Evolutionary conservation across 768 basidiomycete genomes (phyloP), one percentile per base, ranked within the genome.

Genomic region (Suillus hirtellus): DNA sequence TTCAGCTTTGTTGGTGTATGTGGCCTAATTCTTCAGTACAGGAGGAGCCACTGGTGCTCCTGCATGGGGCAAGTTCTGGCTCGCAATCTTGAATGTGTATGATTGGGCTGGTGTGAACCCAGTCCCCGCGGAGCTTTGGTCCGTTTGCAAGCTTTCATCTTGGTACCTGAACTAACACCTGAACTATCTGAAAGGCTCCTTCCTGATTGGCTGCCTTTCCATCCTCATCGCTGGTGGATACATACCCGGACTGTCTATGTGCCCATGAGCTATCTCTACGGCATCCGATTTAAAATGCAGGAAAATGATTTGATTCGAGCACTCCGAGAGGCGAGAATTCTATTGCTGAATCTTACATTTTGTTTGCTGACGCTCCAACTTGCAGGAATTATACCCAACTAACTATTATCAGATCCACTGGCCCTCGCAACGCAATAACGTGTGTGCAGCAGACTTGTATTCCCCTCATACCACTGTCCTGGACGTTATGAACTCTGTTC

Each of bases 221-320:
- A 99, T 75, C 96, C 97, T 11, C 89, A 91, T 75, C 83, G 84
- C 66, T 99, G 96, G 96, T 99, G 97, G 97, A 95, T 98, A 52
- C 96, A 99, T 71, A 93, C 90, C 0, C 88, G 96, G 15, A 89
- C 86, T 53, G 93, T 93, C 47, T 97, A 93, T 70, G 86, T 94
- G 44, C 95, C 97, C 4, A 95, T 98, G 92, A 89, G 90, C 67
- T 92, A 90, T 68, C 80, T 93, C 11, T 93, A 92, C 70, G 90
- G 87, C 1, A 76, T 87, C 35, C 84, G 83, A 59, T 92, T 84
- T 72, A 81, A 84, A 69, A 84, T 86, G 74, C 80, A 85, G 62
- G 89, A 91, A 72, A 88, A 88, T 63, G 89, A 90, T 58, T 81
- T 97, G 49, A 88, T 96, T 61, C 80, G 87, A 35, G 78, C 89